Evolutionary conservation across 1,139 yeast species (phyloP).

Genomic region (Suhomyces kunorum): DNA sequence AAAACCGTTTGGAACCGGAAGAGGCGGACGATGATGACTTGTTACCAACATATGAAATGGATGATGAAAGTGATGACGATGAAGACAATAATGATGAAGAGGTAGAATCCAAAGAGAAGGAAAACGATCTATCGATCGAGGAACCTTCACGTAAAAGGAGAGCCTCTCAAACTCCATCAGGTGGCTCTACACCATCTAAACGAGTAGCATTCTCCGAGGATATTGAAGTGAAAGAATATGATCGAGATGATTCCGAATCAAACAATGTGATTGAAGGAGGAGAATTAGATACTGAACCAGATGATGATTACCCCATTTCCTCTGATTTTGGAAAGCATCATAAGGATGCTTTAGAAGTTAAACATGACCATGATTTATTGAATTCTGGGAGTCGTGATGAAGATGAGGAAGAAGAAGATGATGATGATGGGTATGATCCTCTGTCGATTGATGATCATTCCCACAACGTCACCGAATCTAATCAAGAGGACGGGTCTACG

Average conservation of each 20-base stretch:
- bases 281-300: slow-evolving; percentile 15
- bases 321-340: slow-evolving; percentile 25
- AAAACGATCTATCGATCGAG: not conserved
- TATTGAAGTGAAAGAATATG: slow-evolving; percentile 47
- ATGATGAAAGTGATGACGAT: slow-evolving; percentile 17
- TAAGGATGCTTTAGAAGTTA: slow-evolving; percentile 35
- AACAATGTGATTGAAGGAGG: slow-evolving; percentile 19
- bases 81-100: slow-evolving; percentile 15
- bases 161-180: slow-evolving; percentile 26
- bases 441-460: slow-evolving; percentile 3
- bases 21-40: slow-evolving; percentile 26
- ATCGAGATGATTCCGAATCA: slow-evolving; percentile 37
- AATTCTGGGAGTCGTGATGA: slow-evolving; percentile 8
- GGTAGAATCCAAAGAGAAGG: slow-evolving; percentile 24
- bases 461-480: slow-evolving; percentile 8
- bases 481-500: slow-evolving; percentile 17
- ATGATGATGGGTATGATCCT: slow-evolving; percentile 27
- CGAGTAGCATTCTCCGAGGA: slow-evolving; percentile 50
- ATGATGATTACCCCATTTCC: slow-evolving; percentile 11
- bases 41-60: slow-evolving; percentile 35
- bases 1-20: slow-evolving; percentile 14
- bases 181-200: slow-evolving; percentile 36
- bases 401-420: slow-evolving; percentile 23
- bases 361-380: slow-evolving; percentile 25
- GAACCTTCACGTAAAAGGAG: slow-evolving; percentile 16